Conservation (phyloP, 805 yeast species). For the Pichia pseudocactophila region DNA sequence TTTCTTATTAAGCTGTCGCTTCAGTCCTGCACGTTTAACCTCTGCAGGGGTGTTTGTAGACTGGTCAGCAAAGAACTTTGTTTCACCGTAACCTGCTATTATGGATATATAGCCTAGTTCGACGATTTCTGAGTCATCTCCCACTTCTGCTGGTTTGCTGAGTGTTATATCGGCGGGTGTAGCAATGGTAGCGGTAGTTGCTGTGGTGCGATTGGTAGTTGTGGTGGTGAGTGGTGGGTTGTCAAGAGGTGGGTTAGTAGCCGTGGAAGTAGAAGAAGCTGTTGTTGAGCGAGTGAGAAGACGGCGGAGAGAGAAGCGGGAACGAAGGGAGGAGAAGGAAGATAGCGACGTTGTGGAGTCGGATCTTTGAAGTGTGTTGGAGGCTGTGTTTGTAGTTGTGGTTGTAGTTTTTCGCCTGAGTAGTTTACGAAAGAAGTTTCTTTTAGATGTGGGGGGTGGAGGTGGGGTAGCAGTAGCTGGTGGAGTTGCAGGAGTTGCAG, state of each 20-base stretch:
- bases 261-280: background rate
- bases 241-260: no score
- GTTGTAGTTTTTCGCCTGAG: background rate
- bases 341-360: background rate
- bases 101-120: slow-evolving; percentile 32
- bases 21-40: background rate
- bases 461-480: background rate
- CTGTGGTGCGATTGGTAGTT: no score
- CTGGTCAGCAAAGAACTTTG: slow-evolving; percentile 24
- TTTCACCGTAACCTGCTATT: slow-evolving; percentile 33
- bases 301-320: slow-evolving; percentile 3
- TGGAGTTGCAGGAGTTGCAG: background rate
- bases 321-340: background rate
- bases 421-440: background rate
- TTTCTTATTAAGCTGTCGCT: background rate
- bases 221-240: no score
- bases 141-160: background rate
- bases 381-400: background rate
- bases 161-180: background rate
- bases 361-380: background rate
- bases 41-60: background rate
- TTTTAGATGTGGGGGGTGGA: background rate
- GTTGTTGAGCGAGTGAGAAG: background rate
- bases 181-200: no score
- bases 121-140: slow-evolving; percentile 12